Base-by-base conservation (phyloP, 352 stramenopile genomes). In the Plasmopara viticola region DNA sequence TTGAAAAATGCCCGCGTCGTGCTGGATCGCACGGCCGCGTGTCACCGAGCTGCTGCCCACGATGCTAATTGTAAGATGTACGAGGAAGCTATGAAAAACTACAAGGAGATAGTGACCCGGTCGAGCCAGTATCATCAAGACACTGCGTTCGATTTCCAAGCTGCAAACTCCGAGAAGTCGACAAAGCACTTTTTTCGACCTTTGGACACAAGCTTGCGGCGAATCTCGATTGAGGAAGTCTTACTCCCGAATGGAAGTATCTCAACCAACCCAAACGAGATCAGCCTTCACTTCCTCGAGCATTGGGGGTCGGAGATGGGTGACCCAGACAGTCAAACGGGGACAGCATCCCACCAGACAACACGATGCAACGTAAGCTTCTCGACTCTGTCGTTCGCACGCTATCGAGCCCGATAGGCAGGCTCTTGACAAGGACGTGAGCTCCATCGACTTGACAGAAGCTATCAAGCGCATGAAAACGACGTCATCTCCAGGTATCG, bases 71-170 rank as follows among this genome's bases (percentile, higher is more conserved):
- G 35, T n/a, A 12, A 41, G 9, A 4, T 41, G 6, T 15, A 15
- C 14, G 35, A 17, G 5, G 35, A 14, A 45, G 40, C 40, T 7
- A 31, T 45, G 35, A 5, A 10, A 9, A 15, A 43, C n/a, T 43
- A 43, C 38, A 45, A 45, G 40, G 40, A 45, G 8, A 31, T 17
- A 17, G 18, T 31, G 5, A 45, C 40, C 15, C 15, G 15, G 40
- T n/a, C n/a, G n/a, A n/a, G n/a, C n/a, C n/a, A n/a, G n/a, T n/a
- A n/a, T n/a, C n/a, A n/a, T n/a, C n/a, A n/a, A 41, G 35, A 41
- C 14, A n/a, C 35, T n/a, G 35, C 35, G 4, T 41, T 44, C 15
- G 39, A 44, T n/a, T 44, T 44, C 9, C 10, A 44, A 44, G 39
- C 39, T 5, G 39, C 39, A 9, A 44, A 42, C 14, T 10, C 37